phyloP scores from a whole-genome alignment of 2,329 filamentous ascomycete species.

The Penicillium sclerotigenum region DNA sequence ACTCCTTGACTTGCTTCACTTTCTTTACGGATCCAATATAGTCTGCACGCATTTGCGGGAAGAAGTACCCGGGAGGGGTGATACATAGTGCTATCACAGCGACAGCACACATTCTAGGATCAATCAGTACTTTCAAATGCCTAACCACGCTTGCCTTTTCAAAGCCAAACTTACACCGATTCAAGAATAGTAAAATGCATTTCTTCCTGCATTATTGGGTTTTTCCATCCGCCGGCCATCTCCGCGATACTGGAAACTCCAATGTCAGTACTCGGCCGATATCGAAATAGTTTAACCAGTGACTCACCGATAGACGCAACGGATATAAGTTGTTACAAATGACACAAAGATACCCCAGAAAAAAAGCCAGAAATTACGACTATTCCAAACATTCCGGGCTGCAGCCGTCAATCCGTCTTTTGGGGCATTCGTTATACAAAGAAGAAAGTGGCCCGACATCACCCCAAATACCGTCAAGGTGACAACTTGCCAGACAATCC shows the following conservation, averaged over 20 bases:
- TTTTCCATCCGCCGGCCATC: background rate
- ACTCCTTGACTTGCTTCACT: no score
- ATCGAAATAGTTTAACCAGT: background rate
- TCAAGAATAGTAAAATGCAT: background rate
- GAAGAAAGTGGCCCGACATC: background rate
- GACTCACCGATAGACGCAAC: background rate
- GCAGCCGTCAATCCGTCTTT: background rate
- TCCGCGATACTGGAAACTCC: background rate
- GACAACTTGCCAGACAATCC: background rate
- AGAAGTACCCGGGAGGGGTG: background rate
- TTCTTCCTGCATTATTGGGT: background rate
- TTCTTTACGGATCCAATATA: background rate
- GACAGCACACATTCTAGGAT: background rate
- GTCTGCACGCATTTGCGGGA: background rate
- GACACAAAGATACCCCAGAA: background rate
- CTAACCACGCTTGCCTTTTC: background rate
- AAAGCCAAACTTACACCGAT: background rate
- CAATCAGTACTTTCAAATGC: background rate
- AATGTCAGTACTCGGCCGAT: background rate
- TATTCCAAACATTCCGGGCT: background rate
- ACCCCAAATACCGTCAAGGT: background rate
- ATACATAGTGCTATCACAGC: background rate
- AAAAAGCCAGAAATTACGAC: background rate
- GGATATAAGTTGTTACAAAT: background rate
- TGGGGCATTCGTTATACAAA: background rate